Percentiles rank a stretch among this genome's conserved stretches.
phyloP scores from a whole-genome alignment of 306 rosid genomes.

The Cicer yamashitae region DNA sequence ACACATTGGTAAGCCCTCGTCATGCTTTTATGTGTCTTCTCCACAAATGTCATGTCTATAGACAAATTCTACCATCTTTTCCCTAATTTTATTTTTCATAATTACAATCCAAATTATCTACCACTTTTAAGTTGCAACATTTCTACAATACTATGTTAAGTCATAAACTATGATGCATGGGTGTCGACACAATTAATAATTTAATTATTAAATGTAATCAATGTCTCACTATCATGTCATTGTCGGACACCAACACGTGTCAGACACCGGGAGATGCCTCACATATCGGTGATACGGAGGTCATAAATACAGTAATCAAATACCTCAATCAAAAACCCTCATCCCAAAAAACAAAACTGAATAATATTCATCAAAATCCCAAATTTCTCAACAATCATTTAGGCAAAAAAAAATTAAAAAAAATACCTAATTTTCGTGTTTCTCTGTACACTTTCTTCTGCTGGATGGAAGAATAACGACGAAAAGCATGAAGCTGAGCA shows the following conservation, averaged over 20 bases:
- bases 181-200: too few relatives aligned
- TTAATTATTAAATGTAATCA: too few relatives aligned
- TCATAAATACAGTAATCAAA: neutral
- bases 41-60: neutral
- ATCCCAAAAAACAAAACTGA: neutral
- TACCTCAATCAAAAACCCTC: neutral
- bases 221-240: too few relatives aligned
- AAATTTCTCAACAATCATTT: neutral
- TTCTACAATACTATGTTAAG: neutral
- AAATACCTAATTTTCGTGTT: slow-evolving; percentile 26
- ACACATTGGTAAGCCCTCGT: neutral
- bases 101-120: neutral
- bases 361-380: neutral
- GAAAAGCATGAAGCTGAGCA: slow-evolving; percentile 53
- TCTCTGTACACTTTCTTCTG: slow-evolving; percentile 41
- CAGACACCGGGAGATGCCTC: too few relatives aligned
- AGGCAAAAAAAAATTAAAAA: neutral
- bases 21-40: neutral
- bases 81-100: neutral
- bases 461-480: slow-evolving; percentile 18
- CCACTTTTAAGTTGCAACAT: neutral
- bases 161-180: too few relatives aligned
- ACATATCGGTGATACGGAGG: too few relatives aligned
- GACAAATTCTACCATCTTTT: neutral
- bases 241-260: too few relatives aligned